phyloP scores from a whole-genome alignment of 2,329 filamentous ascomycete genomes.

The Aspergillus sp. region DNA sequence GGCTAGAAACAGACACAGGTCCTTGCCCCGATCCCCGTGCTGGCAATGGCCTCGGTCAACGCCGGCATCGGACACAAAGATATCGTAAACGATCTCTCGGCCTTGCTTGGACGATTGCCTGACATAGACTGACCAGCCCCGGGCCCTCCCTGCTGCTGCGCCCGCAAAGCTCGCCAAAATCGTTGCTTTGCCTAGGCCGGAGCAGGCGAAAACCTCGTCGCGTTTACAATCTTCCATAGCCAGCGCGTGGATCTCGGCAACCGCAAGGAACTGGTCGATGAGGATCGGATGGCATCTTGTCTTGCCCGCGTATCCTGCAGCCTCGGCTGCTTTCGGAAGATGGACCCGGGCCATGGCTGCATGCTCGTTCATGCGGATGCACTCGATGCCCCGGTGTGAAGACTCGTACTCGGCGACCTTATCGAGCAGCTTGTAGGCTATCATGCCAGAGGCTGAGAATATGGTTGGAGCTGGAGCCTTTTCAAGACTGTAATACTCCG shows the following conservation, averaged over 20 bases:
- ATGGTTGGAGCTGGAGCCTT: not conserved
- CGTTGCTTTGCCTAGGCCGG: not conserved
- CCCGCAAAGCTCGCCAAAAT: not conserved
- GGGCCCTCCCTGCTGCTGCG: not conserved
- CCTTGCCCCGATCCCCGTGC: not conserved
- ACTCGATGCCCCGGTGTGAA: constrained; percentile 5
- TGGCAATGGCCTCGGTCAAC: not conserved
- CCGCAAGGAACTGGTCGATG: constrained; percentile 1
- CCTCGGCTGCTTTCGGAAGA: not conserved
- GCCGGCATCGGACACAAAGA: not conserved
- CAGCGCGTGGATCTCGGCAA: constrained; percentile 9
- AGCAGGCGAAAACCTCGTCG: constrained; percentile 4
- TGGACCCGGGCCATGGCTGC: not conserved
- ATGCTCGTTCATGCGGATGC: constrained; percentile 1
- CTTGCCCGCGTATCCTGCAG: not conserved
- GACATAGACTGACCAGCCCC: constrained; percentile 1
- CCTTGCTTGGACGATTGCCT: not conserved
- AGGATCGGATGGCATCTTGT: not conserved
- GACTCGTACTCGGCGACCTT: constrained; percentile 3
- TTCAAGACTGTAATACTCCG: not conserved
- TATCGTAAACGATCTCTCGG: constrained; percentile 5
- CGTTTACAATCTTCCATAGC: constrained; percentile 1
- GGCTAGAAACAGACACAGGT: not conserved
- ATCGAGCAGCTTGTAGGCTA: constrained; percentile 10
- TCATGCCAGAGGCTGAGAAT: not conserved